These are phyloP conservation scores for Eimeria maxima DNA, from an alignment of 169 alveolate genomes.

Conservation along the genomic window DNA sequence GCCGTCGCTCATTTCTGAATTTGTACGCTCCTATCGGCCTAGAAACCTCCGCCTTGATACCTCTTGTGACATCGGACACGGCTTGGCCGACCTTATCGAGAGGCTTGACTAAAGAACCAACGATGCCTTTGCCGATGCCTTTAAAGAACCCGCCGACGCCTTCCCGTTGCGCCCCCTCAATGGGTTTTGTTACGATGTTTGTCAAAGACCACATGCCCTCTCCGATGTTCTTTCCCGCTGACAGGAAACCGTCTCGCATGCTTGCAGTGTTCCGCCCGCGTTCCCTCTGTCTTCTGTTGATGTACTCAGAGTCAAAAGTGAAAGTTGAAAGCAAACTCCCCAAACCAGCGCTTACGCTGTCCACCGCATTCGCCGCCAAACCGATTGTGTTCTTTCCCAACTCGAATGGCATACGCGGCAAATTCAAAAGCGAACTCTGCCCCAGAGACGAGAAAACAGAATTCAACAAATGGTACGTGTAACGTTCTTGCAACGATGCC, in stretches of 20 bases:
- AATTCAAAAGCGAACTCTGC: slow-evolving; percentile 93
- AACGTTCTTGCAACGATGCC: slow-evolving; percentile 90
- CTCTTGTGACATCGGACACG: slow-evolving; percentile 93
- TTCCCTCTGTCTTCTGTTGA: slow-evolving; percentile 92
- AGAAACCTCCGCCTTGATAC: slow-evolving; percentile 93
- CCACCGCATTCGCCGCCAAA: slow-evolving; percentile 94
- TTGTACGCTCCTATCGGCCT: slow-evolving; percentile 89
- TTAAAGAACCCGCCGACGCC: slow-evolving; percentile 94
- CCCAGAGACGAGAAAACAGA: slow-evolving; percentile 93
- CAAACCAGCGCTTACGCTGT: slow-evolving; percentile 92
- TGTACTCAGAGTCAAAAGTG: slow-evolving; percentile 94
- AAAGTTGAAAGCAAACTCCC: slow-evolving; percentile 92
- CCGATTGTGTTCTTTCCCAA: slow-evolving; percentile 93
- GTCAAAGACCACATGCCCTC: slow-evolving; percentile 94
- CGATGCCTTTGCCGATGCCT: slow-evolving; percentile 95
- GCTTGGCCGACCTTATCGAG: slow-evolving; percentile 96
- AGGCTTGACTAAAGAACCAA: slow-evolving; percentile 95
- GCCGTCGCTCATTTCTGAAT: slow-evolving; percentile 87
- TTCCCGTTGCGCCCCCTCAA: slow-evolving; percentile 95
- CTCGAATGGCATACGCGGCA: slow-evolving; percentile 94
- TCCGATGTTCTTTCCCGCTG: slow-evolving; percentile 93
- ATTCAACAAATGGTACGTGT: slow-evolving; percentile 87
- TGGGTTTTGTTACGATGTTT: slow-evolving; percentile 94
- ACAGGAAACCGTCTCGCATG: slow-evolving; percentile 92
- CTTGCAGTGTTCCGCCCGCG: slow-evolving; percentile 86